Percentiles rank a stretch among this genome's conserved stretches.
phyloP scores from a whole-genome alignment of 805 yeast species.

The Grigorovia humatica region DNA sequence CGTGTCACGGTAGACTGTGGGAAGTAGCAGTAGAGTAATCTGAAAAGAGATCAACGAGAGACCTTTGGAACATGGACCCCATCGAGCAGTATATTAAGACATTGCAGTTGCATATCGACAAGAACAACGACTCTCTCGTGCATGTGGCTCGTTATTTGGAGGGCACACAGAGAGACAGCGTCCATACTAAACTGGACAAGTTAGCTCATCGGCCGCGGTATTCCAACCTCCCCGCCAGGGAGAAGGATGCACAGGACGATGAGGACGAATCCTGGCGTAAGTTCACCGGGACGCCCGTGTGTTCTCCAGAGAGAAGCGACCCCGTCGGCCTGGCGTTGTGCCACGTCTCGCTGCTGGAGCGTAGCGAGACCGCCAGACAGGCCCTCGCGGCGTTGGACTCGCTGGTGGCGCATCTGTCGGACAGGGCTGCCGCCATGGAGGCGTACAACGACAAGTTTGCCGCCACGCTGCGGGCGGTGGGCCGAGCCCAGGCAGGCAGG shows the following conservation, averaged over 20 bases:
- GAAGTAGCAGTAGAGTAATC: too few species aligned
- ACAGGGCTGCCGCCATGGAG: background rate
- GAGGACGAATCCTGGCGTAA: background rate
- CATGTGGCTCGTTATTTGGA: background rate
- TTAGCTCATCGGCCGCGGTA: background rate
- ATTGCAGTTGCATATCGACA: background rate
- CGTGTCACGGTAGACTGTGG: too few species aligned
- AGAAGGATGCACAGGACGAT: background rate
- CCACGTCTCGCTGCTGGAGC: background rate
- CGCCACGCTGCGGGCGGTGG: too few species aligned
- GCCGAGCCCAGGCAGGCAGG: background rate
- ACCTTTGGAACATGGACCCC: background rate
- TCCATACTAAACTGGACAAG: background rate
- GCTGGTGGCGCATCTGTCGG: background rate
- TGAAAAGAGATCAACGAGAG: too few species aligned
- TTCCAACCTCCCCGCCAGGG: background rate
- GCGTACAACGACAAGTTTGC: background rate
- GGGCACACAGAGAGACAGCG: background rate
- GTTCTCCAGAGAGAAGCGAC: background rate
- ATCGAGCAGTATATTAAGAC: background rate
- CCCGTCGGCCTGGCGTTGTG: background rate
- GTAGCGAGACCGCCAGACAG: background rate
- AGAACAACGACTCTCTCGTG: background rate
- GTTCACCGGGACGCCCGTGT: background rate
- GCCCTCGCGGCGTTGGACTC: background rate